These are phyloP conservation scores for Penicillium sp. DNA, from an alignment of 2,329 filamentous ascomycete genomes.

Conservation along the genomic window DNA sequence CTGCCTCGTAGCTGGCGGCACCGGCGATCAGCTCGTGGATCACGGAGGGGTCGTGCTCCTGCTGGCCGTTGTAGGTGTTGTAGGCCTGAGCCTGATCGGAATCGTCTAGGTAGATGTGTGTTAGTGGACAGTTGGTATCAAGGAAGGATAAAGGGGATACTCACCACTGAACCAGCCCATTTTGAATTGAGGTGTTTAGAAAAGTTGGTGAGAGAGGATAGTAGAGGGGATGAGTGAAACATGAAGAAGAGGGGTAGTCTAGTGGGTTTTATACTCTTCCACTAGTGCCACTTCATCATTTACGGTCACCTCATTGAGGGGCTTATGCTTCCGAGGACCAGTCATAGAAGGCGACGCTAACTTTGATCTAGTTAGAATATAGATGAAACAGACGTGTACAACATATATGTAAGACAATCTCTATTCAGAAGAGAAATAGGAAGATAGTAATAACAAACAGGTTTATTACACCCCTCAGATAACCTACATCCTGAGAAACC, in stretches of 20 bases:
- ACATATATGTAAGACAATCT: not conserved
- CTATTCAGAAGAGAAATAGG: not conserved
- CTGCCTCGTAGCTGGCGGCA: constrained; percentile 73
- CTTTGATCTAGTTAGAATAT: not conserved
- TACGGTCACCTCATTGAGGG: constrained; percentile 1
- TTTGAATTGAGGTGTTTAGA: constrained; percentile 10
- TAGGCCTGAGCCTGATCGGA: constrained; percentile 54
- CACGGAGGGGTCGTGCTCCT: constrained; percentile 60
- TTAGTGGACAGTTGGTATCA: constrained; percentile 30
- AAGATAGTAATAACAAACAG: not conserved
- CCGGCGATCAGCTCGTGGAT: constrained; percentile 74
- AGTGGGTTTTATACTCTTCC: constrained; percentile 1
- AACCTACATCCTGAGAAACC: not conserved
- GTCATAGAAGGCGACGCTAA: not conserved
- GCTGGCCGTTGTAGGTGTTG: constrained; percentile 25
- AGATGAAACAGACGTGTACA: not conserved
- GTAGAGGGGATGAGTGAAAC: not conserved
- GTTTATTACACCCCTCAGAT: not conserved
- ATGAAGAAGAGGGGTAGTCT: not conserved
- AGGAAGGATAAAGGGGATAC: constrained; percentile 40
- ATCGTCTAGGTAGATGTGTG: constrained; percentile 26
- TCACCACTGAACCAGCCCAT: constrained; percentile 29
- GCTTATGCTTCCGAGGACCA: not conserved
- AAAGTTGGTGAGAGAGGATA: not conserved
- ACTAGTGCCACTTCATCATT: not conserved